phyloP scores from a whole-genome alignment of 2,329 filamentous ascomycete species.

The Penicillium oxalicum region DNA sequence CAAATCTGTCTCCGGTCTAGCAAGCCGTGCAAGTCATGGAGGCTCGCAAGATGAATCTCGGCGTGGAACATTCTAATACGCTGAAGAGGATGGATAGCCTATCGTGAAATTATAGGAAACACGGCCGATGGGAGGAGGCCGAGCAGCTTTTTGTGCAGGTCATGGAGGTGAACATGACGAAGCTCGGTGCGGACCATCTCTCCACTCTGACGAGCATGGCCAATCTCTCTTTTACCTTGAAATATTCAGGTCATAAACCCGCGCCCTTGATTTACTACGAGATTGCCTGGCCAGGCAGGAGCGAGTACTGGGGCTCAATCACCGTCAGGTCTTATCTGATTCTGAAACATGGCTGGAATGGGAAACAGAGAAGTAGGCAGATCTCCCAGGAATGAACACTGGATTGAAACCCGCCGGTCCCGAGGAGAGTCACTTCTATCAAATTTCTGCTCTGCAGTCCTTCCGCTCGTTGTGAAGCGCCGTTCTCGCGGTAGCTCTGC shows the following conservation, averaged over 20 bases:
- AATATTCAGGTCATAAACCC: background rate
- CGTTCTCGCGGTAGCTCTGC: no score
- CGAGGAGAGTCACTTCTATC: no score
- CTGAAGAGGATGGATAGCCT: background rate
- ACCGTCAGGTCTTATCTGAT: background rate
- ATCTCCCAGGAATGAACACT: no score
- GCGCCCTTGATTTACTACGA: background rate
- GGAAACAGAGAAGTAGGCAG: background rate
- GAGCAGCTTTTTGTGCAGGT: no score
- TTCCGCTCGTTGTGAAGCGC: no score
- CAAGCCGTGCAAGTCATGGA: background rate
- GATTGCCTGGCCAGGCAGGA: background rate
- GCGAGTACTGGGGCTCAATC: background rate
- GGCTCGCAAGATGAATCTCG: conserved; percentile 1
- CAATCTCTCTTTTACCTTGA: background rate
- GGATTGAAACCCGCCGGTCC: no score
- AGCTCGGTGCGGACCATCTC: background rate
- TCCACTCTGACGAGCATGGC: background rate
- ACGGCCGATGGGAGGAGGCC: background rate
- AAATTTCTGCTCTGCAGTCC: no score
- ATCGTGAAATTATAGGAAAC: background rate
- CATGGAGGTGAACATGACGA: background rate
- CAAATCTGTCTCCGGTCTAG: background rate
- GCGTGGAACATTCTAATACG: conserved; percentile 1
- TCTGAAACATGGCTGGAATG: background rate